phyloP scores from a whole-genome alignment of 768 basidiomycete genomes.

The Daedaleopsis nitida region DNA sequence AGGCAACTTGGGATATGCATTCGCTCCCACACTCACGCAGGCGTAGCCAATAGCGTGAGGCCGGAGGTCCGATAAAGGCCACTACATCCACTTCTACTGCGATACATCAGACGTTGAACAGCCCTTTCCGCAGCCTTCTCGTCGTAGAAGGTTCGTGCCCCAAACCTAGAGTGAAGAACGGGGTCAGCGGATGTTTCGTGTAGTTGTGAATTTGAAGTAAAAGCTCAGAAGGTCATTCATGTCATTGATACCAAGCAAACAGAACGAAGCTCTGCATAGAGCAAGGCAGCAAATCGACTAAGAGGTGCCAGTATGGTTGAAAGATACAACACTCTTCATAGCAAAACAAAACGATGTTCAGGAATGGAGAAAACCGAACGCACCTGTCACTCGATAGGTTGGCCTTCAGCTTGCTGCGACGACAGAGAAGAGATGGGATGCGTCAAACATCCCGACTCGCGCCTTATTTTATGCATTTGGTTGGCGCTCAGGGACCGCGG shows the following conservation, averaged over 20 bases:
- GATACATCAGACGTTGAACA: not conserved
- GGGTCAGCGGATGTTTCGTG: not conserved
- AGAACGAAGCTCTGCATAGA: constrained; percentile 28
- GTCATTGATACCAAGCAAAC: constrained; percentile 68
- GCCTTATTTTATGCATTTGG: not conserved
- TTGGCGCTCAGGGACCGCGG: not conserved
- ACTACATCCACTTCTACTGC: not conserved
- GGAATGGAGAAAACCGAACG: constrained; percentile 26
- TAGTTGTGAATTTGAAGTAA: not conserved
- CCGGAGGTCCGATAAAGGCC: not conserved
- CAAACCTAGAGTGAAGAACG: not conserved
- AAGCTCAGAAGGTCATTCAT: constrained; percentile 65
- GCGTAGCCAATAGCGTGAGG: no score
- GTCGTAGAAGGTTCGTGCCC: no score
- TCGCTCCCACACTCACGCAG: not conserved
- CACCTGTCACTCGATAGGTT: constrained; percentile 15
- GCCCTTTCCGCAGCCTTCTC: not conserved
- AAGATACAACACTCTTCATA: constrained; percentile 81
- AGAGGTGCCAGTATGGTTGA: constrained; percentile 85
- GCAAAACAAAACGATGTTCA: constrained; percentile 33
- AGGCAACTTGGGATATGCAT: not conserved
- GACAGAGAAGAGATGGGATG: not conserved
- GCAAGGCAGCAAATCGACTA: constrained; percentile 70
- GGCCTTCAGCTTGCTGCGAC: not conserved
- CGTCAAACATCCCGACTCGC: not conserved